Conservation (phyloP, 2,329 filamentous ascomycete genomes). For the Pseudogymnoascus sp. region DNA sequence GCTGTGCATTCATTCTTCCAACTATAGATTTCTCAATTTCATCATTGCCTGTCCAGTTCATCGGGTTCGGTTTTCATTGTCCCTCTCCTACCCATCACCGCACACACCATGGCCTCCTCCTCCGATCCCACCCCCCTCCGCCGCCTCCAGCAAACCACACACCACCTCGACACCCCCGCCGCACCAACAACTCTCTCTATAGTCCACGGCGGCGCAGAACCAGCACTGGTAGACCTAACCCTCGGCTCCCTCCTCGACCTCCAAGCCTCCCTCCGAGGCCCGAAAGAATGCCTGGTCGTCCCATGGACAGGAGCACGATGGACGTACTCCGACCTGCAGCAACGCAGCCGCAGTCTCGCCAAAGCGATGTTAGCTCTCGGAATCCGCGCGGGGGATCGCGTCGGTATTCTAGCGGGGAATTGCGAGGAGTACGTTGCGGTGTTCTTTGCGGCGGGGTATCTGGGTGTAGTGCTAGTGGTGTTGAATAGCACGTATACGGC, state of each 20-base stretch:
- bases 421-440: slow-evolving; percentile 24
- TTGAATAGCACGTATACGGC: slow-evolving; percentile 77
- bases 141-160: slow-evolving; percentile 11
- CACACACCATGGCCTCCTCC: neutral
- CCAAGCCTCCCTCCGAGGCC: slow-evolving; percentile 44
- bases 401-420: slow-evolving; percentile 21
- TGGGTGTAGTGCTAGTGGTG: slow-evolving; percentile 62
- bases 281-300: slow-evolving; percentile 60
- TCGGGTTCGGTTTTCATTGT: neutral
- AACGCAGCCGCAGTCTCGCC: slow-evolving; percentile 53
- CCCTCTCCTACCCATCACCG: neutral
- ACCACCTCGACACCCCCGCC: neutral
- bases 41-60: neutral
- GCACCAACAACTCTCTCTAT: slow-evolving; percentile 34
- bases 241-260: slow-evolving; percentile 65
- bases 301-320: slow-evolving; percentile 69
- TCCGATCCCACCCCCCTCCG: neutral
- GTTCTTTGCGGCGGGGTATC: slow-evolving; percentile 24
- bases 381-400: slow-evolving; percentile 40
- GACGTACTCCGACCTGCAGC: slow-evolving; percentile 59
- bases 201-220: slow-evolving; percentile 59
- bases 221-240: slow-evolving; percentile 62
- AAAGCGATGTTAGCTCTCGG: slow-evolving; percentile 60
- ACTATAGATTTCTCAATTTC: neutral
- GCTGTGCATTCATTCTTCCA: neutral